Evolutionary conservation across 2,329 filamentous ascomycete genomes (phyloP).

Genomic region (Phyllosticta ampelicida): DNA sequence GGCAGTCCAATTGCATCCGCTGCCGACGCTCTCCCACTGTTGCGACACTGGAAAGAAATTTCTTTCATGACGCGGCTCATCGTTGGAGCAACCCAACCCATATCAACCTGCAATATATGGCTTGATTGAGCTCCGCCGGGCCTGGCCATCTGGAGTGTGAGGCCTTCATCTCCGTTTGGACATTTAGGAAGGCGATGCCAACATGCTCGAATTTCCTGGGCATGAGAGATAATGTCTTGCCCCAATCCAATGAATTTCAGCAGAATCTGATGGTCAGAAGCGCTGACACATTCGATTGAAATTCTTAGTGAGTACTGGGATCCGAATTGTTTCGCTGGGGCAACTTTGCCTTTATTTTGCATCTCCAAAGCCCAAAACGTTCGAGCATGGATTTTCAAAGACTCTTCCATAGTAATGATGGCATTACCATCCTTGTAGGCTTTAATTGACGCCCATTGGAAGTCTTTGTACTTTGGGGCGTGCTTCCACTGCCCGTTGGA

Average conservation of each 20-base stretch:
- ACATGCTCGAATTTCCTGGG: neutral
- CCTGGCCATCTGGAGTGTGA: neutral
- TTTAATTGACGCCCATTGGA: constrained; percentile 7
- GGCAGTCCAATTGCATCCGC: too few species aligned
- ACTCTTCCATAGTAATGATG: neutral
- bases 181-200: neutral
- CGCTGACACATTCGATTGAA: neutral
- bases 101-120: neutral
- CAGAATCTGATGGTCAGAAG: neutral
- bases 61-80: neutral
- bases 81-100: neutral
- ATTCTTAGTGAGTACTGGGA: neutral
- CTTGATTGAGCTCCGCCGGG: neutral
- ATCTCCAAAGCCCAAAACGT: neutral
- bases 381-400: constrained; percentile 10
- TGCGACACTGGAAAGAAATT: too few species aligned
- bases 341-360: neutral
- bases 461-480: constrained; percentile 17
- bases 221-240: neutral
- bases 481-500: constrained; percentile 14
- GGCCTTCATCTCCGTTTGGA: neutral
- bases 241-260: neutral
- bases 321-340: neutral
- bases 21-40: too few species aligned
- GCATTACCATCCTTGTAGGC: neutral